Conservation (phyloP, 768 basidiomycete species). For the Lactarius sanguifluus region DNA sequence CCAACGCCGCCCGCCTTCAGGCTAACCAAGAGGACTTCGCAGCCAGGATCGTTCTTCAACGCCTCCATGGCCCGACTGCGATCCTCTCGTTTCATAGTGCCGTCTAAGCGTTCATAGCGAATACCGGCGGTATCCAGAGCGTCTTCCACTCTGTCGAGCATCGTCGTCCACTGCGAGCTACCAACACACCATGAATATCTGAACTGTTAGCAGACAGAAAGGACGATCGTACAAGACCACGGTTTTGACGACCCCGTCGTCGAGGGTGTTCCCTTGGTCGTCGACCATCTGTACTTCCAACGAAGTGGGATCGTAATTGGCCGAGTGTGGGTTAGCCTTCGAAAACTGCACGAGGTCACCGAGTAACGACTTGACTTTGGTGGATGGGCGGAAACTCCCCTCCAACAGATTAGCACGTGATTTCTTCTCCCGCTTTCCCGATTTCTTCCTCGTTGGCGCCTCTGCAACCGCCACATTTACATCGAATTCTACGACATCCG, state of each 20-base stretch:
- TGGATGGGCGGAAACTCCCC: constrained; percentile 72
- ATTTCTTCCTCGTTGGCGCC: constrained; percentile 55
- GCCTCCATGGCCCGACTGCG: constrained; percentile 90
- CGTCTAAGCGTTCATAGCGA: constrained; percentile 89
- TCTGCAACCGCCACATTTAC: constrained; percentile 52
- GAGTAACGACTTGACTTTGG: constrained; percentile 85
- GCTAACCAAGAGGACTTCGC: constrained; percentile 94
- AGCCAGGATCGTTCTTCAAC: constrained; percentile 82
- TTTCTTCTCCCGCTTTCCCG: constrained; percentile 64
- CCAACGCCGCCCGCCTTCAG: constrained; percentile 97
- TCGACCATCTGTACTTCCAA: constrained; percentile 80
- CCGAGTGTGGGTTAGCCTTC: constrained; percentile 78
- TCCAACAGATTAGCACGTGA: constrained; percentile 51
- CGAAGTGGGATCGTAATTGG: constrained; percentile 77
- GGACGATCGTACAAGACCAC: constrained; percentile 82
- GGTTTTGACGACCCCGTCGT: constrained; percentile 78
- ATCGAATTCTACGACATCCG: constrained; percentile 83
- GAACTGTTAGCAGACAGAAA: constrained; percentile 16
- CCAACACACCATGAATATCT: constrained; percentile 2
- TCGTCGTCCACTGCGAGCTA: constrained; percentile 92
- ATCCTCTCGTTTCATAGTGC: constrained; percentile 97
- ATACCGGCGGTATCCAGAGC: constrained; percentile 82
- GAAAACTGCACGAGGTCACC: constrained; percentile 81
- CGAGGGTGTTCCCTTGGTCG: constrained; percentile 63
- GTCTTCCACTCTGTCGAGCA: constrained; percentile 93